Percentiles rank a stretch among this genome's conserved stretches.
Conservation (phyloP, 768 basidiomycete genomes). For the Boletus tylopilopsis region DNA sequence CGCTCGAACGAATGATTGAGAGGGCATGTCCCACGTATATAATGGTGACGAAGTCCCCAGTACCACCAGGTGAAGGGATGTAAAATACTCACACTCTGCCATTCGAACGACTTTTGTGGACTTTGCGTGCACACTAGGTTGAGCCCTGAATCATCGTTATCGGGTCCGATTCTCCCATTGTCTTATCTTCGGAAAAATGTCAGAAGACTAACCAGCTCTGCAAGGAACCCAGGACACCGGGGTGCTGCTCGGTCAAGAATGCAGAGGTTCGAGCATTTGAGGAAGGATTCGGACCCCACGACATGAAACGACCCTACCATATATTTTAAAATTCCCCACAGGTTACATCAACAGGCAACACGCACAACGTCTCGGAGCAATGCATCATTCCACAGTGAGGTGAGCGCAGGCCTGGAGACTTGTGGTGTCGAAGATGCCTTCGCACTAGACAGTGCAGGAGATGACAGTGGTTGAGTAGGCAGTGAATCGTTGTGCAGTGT, state of each 20-base stretch:
- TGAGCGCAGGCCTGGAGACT: background rate
- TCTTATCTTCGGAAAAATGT: background rate
- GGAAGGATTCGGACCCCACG: slow-evolving; percentile 55
- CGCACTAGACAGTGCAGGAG: background rate
- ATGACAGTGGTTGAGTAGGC: background rate
- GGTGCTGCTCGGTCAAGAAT: slow-evolving; percentile 69
- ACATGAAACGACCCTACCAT: slow-evolving; percentile 45
- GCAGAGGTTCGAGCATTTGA: slow-evolving; percentile 41
- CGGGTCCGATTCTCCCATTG: background rate
- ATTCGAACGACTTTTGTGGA: slow-evolving; percentile 40
- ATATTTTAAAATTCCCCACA: slow-evolving; percentile 2
- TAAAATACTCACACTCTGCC: slow-evolving; percentile 44
- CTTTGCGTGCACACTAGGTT: slow-evolving; percentile 42
- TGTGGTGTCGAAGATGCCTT: background rate
- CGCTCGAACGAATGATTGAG: slow-evolving; percentile 55
- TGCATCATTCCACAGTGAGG: slow-evolving; percentile 19
- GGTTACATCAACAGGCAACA: background rate
- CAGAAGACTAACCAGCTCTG: slow-evolving; percentile 49
- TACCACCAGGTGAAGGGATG: slow-evolving; percentile 51
- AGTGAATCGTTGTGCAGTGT: background rate
- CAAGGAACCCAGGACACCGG: slow-evolving; percentile 49
- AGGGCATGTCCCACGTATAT: slow-evolving; percentile 55
- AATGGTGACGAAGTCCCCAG: slow-evolving; percentile 67
- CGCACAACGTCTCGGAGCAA: slow-evolving; percentile 16
- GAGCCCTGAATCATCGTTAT: slow-evolving; percentile 39